Conservation (phyloP, 169 alveolate genomes). For the Eimeria brunetti region DNA sequence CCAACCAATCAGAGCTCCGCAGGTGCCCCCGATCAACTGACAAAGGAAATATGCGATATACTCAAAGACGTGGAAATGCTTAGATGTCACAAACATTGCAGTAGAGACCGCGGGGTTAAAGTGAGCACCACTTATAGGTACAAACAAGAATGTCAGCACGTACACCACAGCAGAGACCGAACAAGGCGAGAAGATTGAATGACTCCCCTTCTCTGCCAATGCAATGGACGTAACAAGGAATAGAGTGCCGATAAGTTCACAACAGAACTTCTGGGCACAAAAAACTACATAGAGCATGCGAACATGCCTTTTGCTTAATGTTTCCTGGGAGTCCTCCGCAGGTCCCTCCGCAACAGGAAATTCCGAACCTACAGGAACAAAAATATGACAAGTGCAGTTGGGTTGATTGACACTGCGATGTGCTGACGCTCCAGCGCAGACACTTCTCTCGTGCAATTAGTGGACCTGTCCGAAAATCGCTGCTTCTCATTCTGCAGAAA, state of each 20-base stretch:
- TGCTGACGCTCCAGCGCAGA: background rate
- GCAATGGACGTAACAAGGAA: constrained; percentile 71
- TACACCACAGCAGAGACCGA: constrained; percentile 73
- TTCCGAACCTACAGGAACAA: constrained; percentile 42
- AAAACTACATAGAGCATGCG: constrained; percentile 45
- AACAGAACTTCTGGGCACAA: constrained; percentile 63
- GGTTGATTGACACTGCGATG: background rate
- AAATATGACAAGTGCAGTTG: background rate
- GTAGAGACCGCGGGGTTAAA: constrained; percentile 79
- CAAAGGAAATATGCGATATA: constrained; percentile 49
- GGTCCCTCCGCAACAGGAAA: constrained; percentile 55
- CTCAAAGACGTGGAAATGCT: constrained; percentile 58
- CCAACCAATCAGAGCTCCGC: constrained; percentile 76
- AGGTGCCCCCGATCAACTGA: constrained; percentile 70
- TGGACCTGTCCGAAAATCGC: background rate
- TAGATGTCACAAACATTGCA: constrained; percentile 74
- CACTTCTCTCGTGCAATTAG: background rate
- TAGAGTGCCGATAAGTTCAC: constrained; percentile 73
- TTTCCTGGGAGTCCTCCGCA: constrained; percentile 42
- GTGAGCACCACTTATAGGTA: constrained; percentile 79
- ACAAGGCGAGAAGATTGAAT: constrained; percentile 56
- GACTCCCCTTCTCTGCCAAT: constrained; percentile 67
- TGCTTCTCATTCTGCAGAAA: background rate
- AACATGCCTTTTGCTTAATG: constrained; percentile 46
- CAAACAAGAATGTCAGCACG: constrained; percentile 72